Evolutionary conservation across 1,284 basidiomycete genomes (phyloP).

Genomic region (Peniophora sp.): DNA sequence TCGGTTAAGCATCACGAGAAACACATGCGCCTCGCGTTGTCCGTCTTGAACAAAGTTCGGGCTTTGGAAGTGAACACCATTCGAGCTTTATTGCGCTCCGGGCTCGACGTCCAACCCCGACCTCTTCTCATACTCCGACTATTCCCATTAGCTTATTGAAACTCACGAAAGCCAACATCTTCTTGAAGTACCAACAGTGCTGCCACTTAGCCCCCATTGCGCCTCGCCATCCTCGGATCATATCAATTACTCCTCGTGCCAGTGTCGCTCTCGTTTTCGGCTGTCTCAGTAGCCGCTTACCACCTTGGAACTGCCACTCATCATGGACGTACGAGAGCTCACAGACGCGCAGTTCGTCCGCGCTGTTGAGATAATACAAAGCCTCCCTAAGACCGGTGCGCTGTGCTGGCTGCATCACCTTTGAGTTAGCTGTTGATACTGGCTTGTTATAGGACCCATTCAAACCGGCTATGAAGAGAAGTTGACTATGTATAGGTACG

Average conservation of each 20-base stretch:
- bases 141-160: too few species aligned
- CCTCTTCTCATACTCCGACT: too few species aligned
- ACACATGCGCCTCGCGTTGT: too few species aligned
- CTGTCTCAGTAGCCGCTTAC: not conserved
- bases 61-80: not conserved
- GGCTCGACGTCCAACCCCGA: too few species aligned
- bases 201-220: not conserved
- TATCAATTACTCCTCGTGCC: not conserved
- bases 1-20: too few species aligned
- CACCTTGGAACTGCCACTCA: not conserved
- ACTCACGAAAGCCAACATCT: not conserved
- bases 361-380: slow-evolving; percentile 90
- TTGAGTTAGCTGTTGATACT: not conserved
- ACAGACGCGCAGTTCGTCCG: slow-evolving; percentile 85
- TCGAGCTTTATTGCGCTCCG: too few species aligned
- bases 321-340: slow-evolving; percentile 52
- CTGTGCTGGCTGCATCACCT: not conserved
- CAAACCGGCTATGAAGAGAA: slow-evolving; percentile 98
- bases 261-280: not conserved
- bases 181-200: not conserved
- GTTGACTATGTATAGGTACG: slow-evolving; percentile 85
- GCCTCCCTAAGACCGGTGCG: slow-evolving; percentile 79
- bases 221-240: not conserved
- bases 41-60: not conserved
- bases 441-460: slow-evolving; percentile 46